Percentiles rank a stretch among this genome's conserved stretches.
These are phyloP conservation scores for Beta corolliflora DNA, from an alignment of 179 eudicot species.

Conservation along the genomic window DNA sequence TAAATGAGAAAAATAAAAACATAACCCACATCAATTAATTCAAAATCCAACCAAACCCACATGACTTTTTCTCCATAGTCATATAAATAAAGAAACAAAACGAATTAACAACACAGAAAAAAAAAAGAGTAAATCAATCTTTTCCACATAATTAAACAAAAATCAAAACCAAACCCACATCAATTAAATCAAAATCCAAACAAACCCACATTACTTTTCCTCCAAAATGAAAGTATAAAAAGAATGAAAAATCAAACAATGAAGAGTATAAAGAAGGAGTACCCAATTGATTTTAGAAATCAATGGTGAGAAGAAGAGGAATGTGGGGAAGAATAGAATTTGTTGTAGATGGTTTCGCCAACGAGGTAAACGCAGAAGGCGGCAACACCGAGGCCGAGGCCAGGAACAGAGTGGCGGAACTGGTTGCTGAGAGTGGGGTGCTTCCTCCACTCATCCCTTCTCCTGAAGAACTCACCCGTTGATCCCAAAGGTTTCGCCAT, in stretches of 20 bases:
- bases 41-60: not conserved
- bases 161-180: not conserved
- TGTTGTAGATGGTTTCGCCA: constrained; percentile 72
- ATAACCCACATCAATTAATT: not conserved
- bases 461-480: constrained; percentile 93
- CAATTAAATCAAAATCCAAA: not conserved
- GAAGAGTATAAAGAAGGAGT: not conserved
- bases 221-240: not conserved
- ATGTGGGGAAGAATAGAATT: constrained; percentile 45
- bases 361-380: constrained; percentile 82
- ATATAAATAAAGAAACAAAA: not conserved
- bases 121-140: not conserved
- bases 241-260: not conserved
- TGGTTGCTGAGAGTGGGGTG: constrained; percentile 85
- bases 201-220: not conserved
- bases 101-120: too few relatives aligned
- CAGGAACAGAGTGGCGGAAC: constrained; percentile 84
- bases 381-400: constrained; percentile 74
- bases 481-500: constrained; percentile 74
- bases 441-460: constrained; percentile 96
- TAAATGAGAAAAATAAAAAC: not conserved
- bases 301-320: constrained; percentile 36
- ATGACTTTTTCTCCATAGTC: not conserved
- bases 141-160: too few relatives aligned
- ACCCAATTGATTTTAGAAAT: constrained; percentile 4